Evolutionary conservation across 1,139 yeast genomes (phyloP), one percentile per base, ranked within the genome.

Genomic region (Suhomyces wounanorum): DNA sequence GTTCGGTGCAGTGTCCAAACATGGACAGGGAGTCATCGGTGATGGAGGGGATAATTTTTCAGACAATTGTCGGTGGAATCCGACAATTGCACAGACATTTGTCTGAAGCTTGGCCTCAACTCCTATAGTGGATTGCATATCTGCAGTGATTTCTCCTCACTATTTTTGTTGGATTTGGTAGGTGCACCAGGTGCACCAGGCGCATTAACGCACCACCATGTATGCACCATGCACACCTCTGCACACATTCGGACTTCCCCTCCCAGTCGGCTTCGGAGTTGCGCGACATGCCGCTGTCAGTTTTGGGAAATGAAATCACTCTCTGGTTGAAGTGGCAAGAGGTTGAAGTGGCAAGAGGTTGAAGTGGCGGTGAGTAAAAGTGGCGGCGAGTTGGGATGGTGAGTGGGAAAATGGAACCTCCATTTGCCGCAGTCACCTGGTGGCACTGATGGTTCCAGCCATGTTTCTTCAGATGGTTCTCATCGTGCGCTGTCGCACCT

Each of bases 211-310:
- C 33, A 30, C 33, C 33, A 11, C 33, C 33, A 28, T 30, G 33
- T 30, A 30, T 30, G 33, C 13, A 30, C 33, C 33, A 30, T 30
- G 33, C 33, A 30, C 33, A 11, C 33, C 13, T 30, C 14, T 40
- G 49, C 40, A 46, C 44, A 40, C 38, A 14, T 30, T 49, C 52
- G 47, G 47, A 31, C 33, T 49, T 40, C 52, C 49, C 47, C 52
- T 45, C 49, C 40, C 33, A 17, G 21, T 25, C 40, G 42, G 42
- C 33, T 21, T 41, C 44, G 44, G 44, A 41, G 44, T 41, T 41
- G 36, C 44, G 37, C 44, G 26, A 31, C 35, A 18, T 21, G 14
- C 33, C 31, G 21, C 14, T 40, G 43, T n/a, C 33, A 17, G 14
- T 26, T 26, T 13, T 36, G 35, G 33, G 23, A 13, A 8, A 11